phyloP scores from a whole-genome alignment of 2,329 filamentous ascomycete species.

The Colletotrichum brevisporum region DNA sequence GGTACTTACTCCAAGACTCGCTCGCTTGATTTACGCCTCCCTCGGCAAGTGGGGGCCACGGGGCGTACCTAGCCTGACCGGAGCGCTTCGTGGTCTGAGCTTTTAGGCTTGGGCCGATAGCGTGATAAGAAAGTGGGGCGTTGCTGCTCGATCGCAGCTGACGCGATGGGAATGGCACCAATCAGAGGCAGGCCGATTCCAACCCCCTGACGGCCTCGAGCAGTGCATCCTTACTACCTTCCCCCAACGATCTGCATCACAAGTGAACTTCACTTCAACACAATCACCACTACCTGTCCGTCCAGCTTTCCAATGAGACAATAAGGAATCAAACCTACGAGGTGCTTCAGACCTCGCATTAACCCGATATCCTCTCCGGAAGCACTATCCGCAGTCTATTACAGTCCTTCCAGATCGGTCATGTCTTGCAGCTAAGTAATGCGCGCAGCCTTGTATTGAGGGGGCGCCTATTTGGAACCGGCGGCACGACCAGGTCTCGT shows the following conservation, averaged over 20 bases:
- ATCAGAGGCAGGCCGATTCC: not conserved
- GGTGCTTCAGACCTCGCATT: too few species aligned
- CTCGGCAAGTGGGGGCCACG: slow-evolving; percentile 25
- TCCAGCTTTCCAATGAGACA: too few species aligned
- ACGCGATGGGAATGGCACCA: not conserved
- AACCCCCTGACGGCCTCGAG: too few species aligned
- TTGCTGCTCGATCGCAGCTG: slow-evolving; percentile 5
- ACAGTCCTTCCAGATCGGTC: slow-evolving; percentile 15
- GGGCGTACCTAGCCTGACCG: not conserved
- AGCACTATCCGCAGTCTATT: not conserved
- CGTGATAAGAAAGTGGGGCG: slow-evolving; percentile 16
- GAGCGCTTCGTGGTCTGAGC: not conserved
- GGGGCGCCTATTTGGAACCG: not conserved
- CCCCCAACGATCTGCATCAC: too few species aligned
- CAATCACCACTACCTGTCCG: too few species aligned
- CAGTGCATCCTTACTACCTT: not conserved
- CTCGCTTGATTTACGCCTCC: not conserved
- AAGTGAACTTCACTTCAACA: too few species aligned
- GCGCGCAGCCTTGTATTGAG: not conserved
- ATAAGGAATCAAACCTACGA: too few species aligned
- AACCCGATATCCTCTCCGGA: too few species aligned
- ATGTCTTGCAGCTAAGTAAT: not conserved
- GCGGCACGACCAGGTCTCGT: not conserved
- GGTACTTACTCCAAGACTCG: too few species aligned
- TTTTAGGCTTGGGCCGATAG: not conserved